Conservation (phyloP, 2,329 filamentous ascomycete genomes). For the Didymella exigua region DNA sequence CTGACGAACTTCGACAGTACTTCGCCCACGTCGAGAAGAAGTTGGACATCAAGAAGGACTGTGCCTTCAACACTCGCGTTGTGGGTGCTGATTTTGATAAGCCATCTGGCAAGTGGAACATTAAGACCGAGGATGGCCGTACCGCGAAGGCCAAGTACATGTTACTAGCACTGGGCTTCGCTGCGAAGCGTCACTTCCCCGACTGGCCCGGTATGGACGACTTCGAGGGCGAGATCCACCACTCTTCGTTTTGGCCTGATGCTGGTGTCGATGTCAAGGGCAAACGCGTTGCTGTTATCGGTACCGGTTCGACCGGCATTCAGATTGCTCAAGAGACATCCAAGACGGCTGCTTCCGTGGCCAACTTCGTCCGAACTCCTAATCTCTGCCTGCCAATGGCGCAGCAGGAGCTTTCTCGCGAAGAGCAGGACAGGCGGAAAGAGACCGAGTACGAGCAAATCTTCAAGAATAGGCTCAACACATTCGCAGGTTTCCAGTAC, state of each 20-base stretch:
- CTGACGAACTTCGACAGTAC: conserved; percentile 60
- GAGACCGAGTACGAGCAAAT: conserved; percentile 51
- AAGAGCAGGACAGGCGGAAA: conserved; percentile 58
- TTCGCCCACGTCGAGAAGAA: conserved; percentile 65
- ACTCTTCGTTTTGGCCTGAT: conserved; percentile 67
- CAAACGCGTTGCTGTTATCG: conserved; percentile 67
- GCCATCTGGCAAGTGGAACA: conserved; percentile 54
- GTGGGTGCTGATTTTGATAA: conserved; percentile 59
- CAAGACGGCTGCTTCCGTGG: conserved; percentile 57
- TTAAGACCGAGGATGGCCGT: conserved; percentile 60
- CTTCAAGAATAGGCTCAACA: conserved; percentile 59
- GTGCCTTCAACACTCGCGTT: conserved; percentile 62
- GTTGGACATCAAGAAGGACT: conserved; percentile 62
- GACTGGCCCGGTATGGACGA: conserved; percentile 64
- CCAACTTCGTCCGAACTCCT: conserved; percentile 70
- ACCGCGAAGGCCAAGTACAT: conserved; percentile 58
- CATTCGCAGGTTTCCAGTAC: conserved; percentile 65
- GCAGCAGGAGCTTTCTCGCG: conserved; percentile 53
- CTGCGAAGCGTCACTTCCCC: conserved; percentile 66
- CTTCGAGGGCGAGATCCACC: conserved; percentile 65
- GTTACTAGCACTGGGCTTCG: conserved; percentile 61
- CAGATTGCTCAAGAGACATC: conserved; percentile 68
- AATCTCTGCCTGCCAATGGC: conserved; percentile 69
- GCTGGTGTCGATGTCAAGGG: conserved; percentile 61
- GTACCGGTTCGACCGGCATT: conserved; percentile 68